These are phyloP conservation scores for Aspergillus sclerotiicarbonarius DNA, from an alignment of 495 filamentous ascomycete genomes.

Conservation along the genomic window DNA sequence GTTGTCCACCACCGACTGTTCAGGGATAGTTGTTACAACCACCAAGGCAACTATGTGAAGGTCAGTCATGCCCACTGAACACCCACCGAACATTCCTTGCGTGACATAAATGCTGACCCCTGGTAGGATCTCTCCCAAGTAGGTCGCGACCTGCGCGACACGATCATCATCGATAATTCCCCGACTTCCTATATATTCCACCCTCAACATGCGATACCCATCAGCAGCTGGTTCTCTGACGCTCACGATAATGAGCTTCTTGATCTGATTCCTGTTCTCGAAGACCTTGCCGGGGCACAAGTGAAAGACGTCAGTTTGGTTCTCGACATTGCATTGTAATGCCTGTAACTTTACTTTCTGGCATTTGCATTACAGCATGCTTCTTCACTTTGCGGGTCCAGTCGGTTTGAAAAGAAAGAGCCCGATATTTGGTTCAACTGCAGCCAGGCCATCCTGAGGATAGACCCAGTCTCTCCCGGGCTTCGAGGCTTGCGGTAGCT, in stretches of 20 bases:
- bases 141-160: constrained; percentile 91
- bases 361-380: constrained; percentile 35
- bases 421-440: constrained; percentile 2
- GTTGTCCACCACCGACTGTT: constrained; percentile 96
- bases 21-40: constrained; percentile 98
- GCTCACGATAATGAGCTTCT: constrained; percentile 99
- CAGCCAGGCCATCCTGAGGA: not conserved
- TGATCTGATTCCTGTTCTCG: constrained; percentile 96
- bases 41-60: constrained; percentile 99
- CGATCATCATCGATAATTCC: constrained; percentile 99
- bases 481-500: not conserved
- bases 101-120: constrained; percentile 5
- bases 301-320: constrained; percentile 97
- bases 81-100: not conserved
- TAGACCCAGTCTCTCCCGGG: not conserved
- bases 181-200: constrained; percentile 99
- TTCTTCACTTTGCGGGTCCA: constrained; percentile 23
- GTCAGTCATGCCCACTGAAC: constrained; percentile 30
- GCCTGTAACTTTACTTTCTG: constrained; percentile 31
- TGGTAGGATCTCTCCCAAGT: constrained; percentile 87
- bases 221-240: constrained; percentile 99
- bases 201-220: constrained; percentile 97
- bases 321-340: constrained; percentile 86
- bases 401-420: constrained; percentile 8
- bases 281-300: constrained; percentile 84